Base-by-base conservation (phyloP, 495 filamentous ascomycete species). In the Hyaloscypha hepaticicola region DNA sequence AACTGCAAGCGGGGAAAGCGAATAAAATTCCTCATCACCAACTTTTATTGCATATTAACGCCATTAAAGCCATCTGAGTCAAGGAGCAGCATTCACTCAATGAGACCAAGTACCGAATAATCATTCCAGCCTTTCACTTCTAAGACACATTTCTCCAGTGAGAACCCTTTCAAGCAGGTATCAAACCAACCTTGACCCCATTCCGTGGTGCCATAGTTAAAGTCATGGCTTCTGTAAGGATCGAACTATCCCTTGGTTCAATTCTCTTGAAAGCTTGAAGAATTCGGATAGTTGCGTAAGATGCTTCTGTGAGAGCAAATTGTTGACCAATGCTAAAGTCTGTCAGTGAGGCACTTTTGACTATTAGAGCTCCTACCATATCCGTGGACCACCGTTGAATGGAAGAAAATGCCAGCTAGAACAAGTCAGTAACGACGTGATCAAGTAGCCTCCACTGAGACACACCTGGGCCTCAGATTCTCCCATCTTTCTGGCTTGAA, bases 321-420 rank as follows among this genome's bases (percentile, higher is more conserved):
- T 80, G 78, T 72, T 81, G 78, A 7, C 80, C 80, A 22, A 69
- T 69, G 31, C 67, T 59, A 55, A 48, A 28, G 8, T 31, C 9
- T 31, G 48, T 58, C 34, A 58, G 52, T 12, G 26, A 51, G 22
- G 26, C 14, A 26, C 14, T 14, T 5, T 4, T 12, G 5, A 26
- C 0, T 24, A 26, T 53, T 26, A 53, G 25, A 53, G 50, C 1
- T 9, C 58, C 58, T 62, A 66, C 60, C 77, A 87, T 49, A 88
- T 85, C n/a, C 87, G 77, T 2, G 87, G 86, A 0, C 86, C 86
- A 0, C 86, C 87, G 56, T 82, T 83, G 66, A 89, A 89, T 0
- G 87, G 87, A 34, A 88, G 64, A 69, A 84, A 89, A 53, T 85
- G 80, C 83, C 80, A 88, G 6, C 79, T 81, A 28, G 16, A 58